Percentiles rank a stretch among this genome's conserved stretches.
These are phyloP conservation scores for Aspergillus affinis DNA, from an alignment of 495 filamentous ascomycete genomes.

Conservation along the genomic window DNA sequence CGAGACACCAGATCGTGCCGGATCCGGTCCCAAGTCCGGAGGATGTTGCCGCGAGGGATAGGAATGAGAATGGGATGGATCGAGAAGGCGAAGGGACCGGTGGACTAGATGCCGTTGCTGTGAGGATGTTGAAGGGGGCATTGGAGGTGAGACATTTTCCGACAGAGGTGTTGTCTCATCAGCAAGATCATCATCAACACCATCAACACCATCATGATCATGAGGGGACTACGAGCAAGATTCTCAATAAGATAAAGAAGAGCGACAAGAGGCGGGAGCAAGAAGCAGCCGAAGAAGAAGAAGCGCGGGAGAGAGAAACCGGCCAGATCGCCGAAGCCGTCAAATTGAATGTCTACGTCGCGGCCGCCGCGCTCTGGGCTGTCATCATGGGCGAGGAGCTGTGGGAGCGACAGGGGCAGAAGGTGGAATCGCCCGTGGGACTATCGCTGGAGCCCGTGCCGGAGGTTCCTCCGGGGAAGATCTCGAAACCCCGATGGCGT, in stretches of 20 bases:
- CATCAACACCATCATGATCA: too few species aligned
- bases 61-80: too few species aligned
- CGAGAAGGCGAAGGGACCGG: not conserved
- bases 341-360: slow-evolving; percentile 11
- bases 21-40: slow-evolving; percentile 12
- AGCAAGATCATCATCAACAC: too few species aligned
- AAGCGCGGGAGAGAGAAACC: not conserved
- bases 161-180: not conserved
- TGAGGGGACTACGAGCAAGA: too few species aligned
- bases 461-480: not conserved
- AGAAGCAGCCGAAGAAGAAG: too few species aligned
- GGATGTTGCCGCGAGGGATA: not conserved
- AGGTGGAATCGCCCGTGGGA: slow-evolving; percentile 7
- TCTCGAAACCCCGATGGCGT: slow-evolving; percentile 15
- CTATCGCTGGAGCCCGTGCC: slow-evolving; percentile 8
- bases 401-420: slow-evolving; percentile 22
- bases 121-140: not conserved
- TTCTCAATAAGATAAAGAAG: not conserved
- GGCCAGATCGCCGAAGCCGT: not conserved
- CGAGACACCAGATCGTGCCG: slow-evolving; percentile 4
- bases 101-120: not conserved
- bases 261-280: not conserved
- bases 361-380: slow-evolving; percentile 17
- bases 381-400: slow-evolving; percentile 30
- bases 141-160: not conserved